Evolutionary conservation across 148 eudicot genomes (phyloP).

Genomic region (Camellia sinensis): DNA sequence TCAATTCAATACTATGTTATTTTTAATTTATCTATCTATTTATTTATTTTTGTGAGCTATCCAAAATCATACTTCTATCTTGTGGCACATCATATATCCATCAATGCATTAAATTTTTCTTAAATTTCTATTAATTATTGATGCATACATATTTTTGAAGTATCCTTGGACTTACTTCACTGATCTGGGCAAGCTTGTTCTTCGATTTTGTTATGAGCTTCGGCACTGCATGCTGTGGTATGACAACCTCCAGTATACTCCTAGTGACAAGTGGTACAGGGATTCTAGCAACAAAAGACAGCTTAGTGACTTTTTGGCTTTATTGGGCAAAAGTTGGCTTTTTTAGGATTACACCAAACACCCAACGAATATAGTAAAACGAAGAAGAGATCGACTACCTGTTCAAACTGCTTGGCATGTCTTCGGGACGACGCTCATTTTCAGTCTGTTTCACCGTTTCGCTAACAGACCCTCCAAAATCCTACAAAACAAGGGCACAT

Average conservation of each 20-base stretch:
- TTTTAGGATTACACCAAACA: too few relatives aligned
- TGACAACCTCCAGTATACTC: slow-evolving; percentile 85
- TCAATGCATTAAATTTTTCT: too few relatives aligned
- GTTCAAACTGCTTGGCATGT: slow-evolving; percentile 46
- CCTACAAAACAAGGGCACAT: slow-evolving; percentile 39
- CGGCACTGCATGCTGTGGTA: slow-evolving; percentile 78
- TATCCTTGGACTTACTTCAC: slow-evolving; percentile 57
- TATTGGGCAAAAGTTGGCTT: too few relatives aligned
- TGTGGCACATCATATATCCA: too few relatives aligned
- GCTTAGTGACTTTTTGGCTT: too few relatives aligned
- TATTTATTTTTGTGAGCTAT: too few relatives aligned
- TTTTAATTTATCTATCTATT: too few relatives aligned
- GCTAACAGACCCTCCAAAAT: slow-evolving; percentile 41
- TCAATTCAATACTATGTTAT: too few relatives aligned
- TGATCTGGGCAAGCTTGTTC: slow-evolving; percentile 85
- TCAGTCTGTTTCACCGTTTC: slow-evolving; percentile 60
- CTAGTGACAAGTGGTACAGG: slow-evolving; percentile 74
- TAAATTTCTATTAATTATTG: too few relatives aligned
- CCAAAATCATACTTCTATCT: too few relatives aligned
- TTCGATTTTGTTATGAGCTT: slow-evolving; percentile 72
- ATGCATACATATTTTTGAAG: not conserved
- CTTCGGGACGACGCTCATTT: slow-evolving; percentile 66
- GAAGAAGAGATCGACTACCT: slow-evolving; percentile 39
- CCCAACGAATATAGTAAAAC: not conserved
- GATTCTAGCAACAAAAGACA: slow-evolving; percentile 38